These are phyloP conservation scores for Kurtzmaniella quercitrusa DNA, from an alignment of 1,139 yeast species.

Conservation along the genomic window DNA sequence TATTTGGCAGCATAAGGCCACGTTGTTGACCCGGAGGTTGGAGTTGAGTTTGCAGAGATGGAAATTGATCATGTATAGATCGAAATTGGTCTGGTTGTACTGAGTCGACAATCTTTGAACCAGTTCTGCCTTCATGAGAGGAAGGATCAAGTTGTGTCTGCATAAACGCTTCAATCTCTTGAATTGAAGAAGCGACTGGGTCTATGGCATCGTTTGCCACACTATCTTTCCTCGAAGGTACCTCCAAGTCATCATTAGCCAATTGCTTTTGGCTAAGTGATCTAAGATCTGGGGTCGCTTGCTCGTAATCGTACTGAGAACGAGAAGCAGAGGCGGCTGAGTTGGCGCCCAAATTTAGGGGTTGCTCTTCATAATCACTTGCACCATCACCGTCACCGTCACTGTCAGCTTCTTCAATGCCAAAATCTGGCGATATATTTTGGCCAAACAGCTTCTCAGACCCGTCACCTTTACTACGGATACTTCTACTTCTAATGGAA, in stretches of 20 bases:
- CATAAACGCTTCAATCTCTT: slow-evolving; percentile 40
- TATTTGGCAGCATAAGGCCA: neutral
- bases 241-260: neutral
- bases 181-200: slow-evolving; percentile 31
- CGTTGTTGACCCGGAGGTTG: neutral
- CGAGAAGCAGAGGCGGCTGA: slow-evolving; percentile 5
- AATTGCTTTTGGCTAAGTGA: neutral
- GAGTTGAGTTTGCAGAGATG: neutral
- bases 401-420: slow-evolving; percentile 35
- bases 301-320: neutral
- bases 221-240: neutral
- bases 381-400: slow-evolving; percentile 10
- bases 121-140: neutral
- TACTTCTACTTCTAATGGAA: neutral
- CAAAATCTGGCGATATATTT: slow-evolving; percentile 26
- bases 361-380: slow-evolving; percentile 7
- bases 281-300: neutral
- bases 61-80: neutral
- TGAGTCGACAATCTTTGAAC: slow-evolving; percentile 2
- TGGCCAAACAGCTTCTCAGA: slow-evolving; percentile 7
- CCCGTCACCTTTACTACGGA: neutral
- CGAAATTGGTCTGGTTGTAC: neutral
- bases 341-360: slow-evolving; percentile 2
- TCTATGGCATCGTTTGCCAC: slow-evolving; percentile 6
- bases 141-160: slow-evolving; percentile 26